These are phyloP conservation scores for Phytopythium litorale DNA, from an alignment of 352 stramenopile genomes.

Conservation along the genomic window DNA sequence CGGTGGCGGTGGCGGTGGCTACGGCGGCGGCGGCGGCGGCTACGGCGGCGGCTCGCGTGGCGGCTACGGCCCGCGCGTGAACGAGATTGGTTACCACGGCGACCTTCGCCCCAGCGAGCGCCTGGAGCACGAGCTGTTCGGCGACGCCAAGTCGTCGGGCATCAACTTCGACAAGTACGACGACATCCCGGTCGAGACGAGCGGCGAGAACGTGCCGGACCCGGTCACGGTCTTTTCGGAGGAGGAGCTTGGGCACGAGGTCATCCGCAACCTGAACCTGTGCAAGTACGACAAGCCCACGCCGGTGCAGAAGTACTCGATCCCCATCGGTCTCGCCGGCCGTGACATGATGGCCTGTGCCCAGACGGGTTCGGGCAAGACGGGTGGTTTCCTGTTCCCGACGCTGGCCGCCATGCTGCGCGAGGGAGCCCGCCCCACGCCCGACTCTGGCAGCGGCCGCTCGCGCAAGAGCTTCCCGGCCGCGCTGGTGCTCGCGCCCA, in stretches of 20 bases:
- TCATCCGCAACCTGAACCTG: constrained; percentile 90
- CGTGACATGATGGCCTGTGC: constrained; percentile 99
- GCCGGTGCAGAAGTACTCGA: constrained; percentile 99
- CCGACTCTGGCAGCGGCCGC: constrained; percentile 46
- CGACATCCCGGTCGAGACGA: constrained; percentile 97
- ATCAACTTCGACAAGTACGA: constrained; percentile 99
- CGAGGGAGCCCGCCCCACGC: constrained; percentile 48
- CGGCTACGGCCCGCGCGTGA: constrained; percentile 65
- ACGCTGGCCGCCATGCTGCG: constrained; percentile 96
- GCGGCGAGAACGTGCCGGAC: constrained; percentile 91
- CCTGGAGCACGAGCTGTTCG: constrained; percentile 92
- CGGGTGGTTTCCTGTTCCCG: constrained; percentile 95
- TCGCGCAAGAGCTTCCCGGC: constrained; percentile 89
- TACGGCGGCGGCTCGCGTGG: constrained; percentile 30
- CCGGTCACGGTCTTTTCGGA: constrained; percentile 88
- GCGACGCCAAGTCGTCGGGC: constrained; percentile 90
- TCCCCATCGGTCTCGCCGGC: constrained; percentile 93
- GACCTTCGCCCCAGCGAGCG: constrained; percentile 90
- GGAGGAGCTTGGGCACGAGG: constrained; percentile 89
- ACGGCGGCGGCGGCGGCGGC: constrained; percentile 12
- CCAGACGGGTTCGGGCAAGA: constrained; percentile 98
- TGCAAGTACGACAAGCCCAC: constrained; percentile 97
- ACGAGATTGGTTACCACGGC: constrained; percentile 97
- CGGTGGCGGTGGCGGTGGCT: constrained; percentile 24
- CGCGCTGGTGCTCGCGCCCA: constrained; percentile 93